These are phyloP conservation scores for Tylopilus rubrobrunneus DNA, from an alignment of 768 basidiomycete species.

Conservation along the genomic window DNA sequence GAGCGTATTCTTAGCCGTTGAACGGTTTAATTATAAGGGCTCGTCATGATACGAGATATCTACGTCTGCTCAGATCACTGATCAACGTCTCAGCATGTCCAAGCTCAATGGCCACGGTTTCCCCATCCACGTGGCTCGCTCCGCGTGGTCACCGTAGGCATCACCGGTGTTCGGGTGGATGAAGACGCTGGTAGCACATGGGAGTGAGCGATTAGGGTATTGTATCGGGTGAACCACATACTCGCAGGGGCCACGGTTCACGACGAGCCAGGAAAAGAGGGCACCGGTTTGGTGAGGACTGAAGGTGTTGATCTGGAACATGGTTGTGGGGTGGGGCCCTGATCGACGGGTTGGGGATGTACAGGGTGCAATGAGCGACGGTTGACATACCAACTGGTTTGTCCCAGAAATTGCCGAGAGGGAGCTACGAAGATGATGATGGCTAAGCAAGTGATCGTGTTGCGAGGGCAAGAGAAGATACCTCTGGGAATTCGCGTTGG, in stretches of 20 bases:
- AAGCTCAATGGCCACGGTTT: slow-evolving; percentile 51
- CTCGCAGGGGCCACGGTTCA: slow-evolving; percentile 70
- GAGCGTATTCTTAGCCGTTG: not conserved
- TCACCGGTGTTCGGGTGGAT: slow-evolving; percentile 70
- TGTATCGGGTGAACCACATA: slow-evolving; percentile 34
- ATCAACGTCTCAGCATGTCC: slow-evolving; percentile 24
- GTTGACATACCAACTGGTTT: slow-evolving; percentile 50
- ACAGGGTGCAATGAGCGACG: not conserved
- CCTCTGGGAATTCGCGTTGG: slow-evolving; percentile 67
- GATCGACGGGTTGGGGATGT: not conserved
- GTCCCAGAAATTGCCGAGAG: slow-evolving; percentile 61
- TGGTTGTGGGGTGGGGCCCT: slow-evolving; percentile 68
- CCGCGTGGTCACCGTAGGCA: slow-evolving; percentile 54
- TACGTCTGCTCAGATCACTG: no score
- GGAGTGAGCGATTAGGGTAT: not conserved
- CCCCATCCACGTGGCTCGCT: slow-evolving; percentile 66
- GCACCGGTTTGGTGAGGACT: slow-evolving; percentile 66
- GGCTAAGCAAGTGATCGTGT: not conserved
- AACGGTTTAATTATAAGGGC: not conserved
- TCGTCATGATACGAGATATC: no score
- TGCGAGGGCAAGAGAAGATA: slow-evolving; percentile 10
- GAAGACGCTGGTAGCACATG: slow-evolving; percentile 44
- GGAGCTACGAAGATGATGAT: slow-evolving; percentile 37
- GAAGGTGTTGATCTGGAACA: slow-evolving; percentile 71
- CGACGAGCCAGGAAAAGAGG: slow-evolving; percentile 63